Evolutionary conservation across 2,329 filamentous ascomycete species (phyloP), one percentile per base, ranked within the genome.

Genomic region (Talaromyces sp.): DNA sequence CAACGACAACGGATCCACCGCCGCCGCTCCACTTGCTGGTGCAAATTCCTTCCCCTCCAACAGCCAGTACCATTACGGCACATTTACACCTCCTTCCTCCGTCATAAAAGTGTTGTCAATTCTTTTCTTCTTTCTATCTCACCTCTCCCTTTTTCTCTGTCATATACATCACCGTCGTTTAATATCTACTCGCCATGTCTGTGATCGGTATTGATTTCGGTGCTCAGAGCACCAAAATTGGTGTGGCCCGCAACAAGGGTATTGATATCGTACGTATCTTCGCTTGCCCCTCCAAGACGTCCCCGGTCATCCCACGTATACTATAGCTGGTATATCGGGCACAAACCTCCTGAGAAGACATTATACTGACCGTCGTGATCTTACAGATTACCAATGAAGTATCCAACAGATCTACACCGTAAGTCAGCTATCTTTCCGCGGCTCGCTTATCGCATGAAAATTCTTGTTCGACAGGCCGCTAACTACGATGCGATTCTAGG

Each of bases 321-420:
- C 11, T 6, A 37, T 22, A 39, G 52, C 52, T 56, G 33, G 33
- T 22, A 24, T 14, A 24, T 14, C n/a, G 3, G 31, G 11, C n/a
- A 22, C n/a, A 56, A 24, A 14, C 22, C 11, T 16, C 3, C 1
- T 2, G 24, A 27, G 31, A 24, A 39, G 2, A 14, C 8, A 14
- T 11, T 41, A 22, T 57, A 50, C 37, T 56, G 16, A 50, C 33
- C 2, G 33, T 8, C 9, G 31, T 24, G 16, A 22, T 52, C 13
- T n/a, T 48, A 65, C 75, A 97, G 93, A 96, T 99, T 78, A 90
- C 92, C 83, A 99, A 99, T 85, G 95, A 99, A 82, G 95, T 98
- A 74, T 99, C 95, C 72, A 98, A 99, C 87, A 90, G 95, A 82
- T 89, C 92, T 68, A 99, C 95, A 73, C 95, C 95, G 92, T 97